phyloP scores from a whole-genome alignment of 2,329 filamentous ascomycete genomes.

The Beauveria scarabaeidicola region DNA sequence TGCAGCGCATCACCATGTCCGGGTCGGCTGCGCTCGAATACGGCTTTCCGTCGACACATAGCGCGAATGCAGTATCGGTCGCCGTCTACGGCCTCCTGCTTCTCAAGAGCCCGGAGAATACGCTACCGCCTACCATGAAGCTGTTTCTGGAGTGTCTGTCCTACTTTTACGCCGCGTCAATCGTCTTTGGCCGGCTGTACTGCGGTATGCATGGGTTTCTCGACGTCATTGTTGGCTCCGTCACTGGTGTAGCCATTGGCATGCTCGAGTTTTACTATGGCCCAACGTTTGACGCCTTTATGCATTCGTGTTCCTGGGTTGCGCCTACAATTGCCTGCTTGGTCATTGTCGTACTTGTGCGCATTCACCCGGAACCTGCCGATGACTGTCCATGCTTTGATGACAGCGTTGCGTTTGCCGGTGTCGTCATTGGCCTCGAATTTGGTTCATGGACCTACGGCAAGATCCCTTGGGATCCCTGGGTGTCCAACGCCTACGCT shows the following conservation, averaged over 20 bases:
- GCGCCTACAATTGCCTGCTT: slow-evolving; percentile 56
- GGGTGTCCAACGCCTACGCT: slow-evolving; percentile 34
- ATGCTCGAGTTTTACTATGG: slow-evolving; percentile 53
- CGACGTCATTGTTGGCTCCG: slow-evolving; percentile 74
- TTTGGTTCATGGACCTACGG: slow-evolving; percentile 77
- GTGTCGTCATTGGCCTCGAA: slow-evolving; percentile 78
- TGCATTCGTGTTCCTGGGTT: slow-evolving; percentile 56
- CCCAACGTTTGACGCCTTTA: slow-evolving; percentile 58
- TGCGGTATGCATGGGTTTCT: slow-evolving; percentile 98
- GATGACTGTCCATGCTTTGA: slow-evolving; percentile 97
- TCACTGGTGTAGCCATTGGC: slow-evolving; percentile 61
- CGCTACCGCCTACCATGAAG: slow-evolving; percentile 50
- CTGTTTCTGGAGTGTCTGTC: slow-evolving; percentile 57
- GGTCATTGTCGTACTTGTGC: slow-evolving; percentile 65
- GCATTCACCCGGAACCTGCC: slow-evolving; percentile 89
- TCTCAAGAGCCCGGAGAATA: slow-evolving; percentile 56
- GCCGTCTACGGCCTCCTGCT: slow-evolving; percentile 73
- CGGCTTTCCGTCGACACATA: slow-evolving; percentile 94
- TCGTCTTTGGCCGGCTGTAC: slow-evolving; percentile 84
- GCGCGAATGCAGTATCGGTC: slow-evolving; percentile 92
- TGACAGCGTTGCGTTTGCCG: slow-evolving; percentile 88
- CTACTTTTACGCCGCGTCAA: slow-evolving; percentile 82
- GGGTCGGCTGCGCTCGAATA: slow-evolving; percentile 92
- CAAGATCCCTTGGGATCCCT: slow-evolving; percentile 38
- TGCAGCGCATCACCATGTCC: slow-evolving; percentile 95